Conservation (phyloP, 1,284 basidiomycete genomes). For the Trichosporon sp. region DNA sequence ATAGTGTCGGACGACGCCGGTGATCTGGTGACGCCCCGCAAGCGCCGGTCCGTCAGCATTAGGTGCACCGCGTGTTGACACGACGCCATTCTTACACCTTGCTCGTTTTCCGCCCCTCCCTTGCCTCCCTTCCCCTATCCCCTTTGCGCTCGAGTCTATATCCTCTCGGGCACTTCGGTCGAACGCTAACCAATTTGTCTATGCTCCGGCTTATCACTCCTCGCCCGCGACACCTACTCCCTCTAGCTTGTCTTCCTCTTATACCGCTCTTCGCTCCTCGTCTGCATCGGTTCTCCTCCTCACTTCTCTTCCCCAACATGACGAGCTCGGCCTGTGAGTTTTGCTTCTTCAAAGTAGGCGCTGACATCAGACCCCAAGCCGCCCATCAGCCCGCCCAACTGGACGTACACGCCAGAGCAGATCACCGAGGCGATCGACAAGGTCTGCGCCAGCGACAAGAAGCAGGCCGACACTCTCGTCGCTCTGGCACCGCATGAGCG, state of each 20-base stretch:
- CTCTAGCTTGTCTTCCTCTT: background rate
- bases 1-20: background rate
- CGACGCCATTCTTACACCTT: background rate
- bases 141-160: background rate
- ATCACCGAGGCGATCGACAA: conserved; percentile 9
- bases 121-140: background rate
- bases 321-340: background rate
- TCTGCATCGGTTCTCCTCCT: background rate
- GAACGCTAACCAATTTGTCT: background rate
- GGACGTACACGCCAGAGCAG: conserved; percentile 12
- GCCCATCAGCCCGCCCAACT: conserved; percentile 14
- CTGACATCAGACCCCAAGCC: conserved; percentile 12
- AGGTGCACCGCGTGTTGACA: background rate
- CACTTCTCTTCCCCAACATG: conserved; percentile 1
- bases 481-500: conserved; percentile 18
- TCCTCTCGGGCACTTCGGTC: background rate
- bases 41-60: background rate
- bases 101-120: background rate
- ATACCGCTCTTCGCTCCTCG: background rate
- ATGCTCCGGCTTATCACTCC: background rate
- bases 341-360: background rate
- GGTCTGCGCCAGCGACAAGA: conserved; percentile 5
- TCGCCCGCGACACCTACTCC: background rate
- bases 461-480: conserved; percentile 11
- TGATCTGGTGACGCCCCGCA: background rate